These are phyloP conservation scores for Rubia tinctorum DNA, from an alignment of 305 asterid genomes.

Conservation along the genomic window DNA sequence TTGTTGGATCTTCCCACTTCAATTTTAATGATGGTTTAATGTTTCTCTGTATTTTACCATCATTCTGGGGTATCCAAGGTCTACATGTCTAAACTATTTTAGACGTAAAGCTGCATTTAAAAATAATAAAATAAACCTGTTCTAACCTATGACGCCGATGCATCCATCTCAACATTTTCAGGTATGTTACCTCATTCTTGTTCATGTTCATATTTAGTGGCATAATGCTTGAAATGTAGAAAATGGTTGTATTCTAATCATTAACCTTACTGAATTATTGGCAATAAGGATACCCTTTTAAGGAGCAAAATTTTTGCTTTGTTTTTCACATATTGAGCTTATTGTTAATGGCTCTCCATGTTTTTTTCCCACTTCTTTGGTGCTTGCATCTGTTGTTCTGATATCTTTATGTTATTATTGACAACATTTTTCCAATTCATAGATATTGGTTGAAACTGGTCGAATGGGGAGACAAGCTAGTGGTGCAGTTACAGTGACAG, in stretches of 20 bases:
- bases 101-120: no score
- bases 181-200: background rate
- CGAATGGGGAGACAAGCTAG: slow-evolving; percentile 98
- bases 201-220: no score
- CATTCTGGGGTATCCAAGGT: no score
- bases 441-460: slow-evolving; percentile 94
- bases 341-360: background rate
- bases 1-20: no score
- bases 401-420: background rate
- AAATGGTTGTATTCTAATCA: no score
- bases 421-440: slow-evolving; percentile 14
- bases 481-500: slow-evolving; percentile 87
- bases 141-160: no score
- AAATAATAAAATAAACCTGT: no score
- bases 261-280: background rate
- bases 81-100: no score
- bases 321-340: background rate
- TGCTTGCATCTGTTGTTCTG: background rate
- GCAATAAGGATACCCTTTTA: background rate
- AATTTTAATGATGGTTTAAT: no score
- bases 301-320: background rate
- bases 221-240: background rate
- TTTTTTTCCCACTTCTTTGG: background rate
- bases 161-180: background rate
- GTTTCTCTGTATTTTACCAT: no score